Base-by-base conservation (phyloP, 75 land plant species). In the Pinus tabuliformis region DNA sequence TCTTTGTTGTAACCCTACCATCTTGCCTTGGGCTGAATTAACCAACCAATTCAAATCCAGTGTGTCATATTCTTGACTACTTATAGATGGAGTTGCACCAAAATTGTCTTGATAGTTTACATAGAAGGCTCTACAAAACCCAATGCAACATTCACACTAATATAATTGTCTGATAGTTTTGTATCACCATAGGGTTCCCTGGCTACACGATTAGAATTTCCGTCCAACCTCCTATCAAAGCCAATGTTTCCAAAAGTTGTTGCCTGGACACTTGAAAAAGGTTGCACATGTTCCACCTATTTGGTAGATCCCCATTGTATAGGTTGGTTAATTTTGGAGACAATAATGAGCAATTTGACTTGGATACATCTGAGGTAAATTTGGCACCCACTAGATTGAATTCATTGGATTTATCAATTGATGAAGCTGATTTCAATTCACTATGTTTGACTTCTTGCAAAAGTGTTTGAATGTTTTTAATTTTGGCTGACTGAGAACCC, bases 291-390 rank as follows among this genome's bases (percentile, higher is more conserved):
- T 7, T 56, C 58, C 56, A 36, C 58, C 30, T 5, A 58, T 56
- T 24, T 73, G 56, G 58, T 24, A 4, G 74, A 72, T 24, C 58
- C 45, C 74, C 74, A 72, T 72, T 72, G 74, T 36, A 26, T 72
- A 5, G 22, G 36, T 26, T 20, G 39, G 8, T 56, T 28, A 56
- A 24, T 73, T 56, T 58, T 73, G 22, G 74, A 73, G 58, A 73
- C 74, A 54, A 73, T 73, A 28, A 56, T 58, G 56, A 73, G 74
- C 74, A 73, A 56, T 56, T 56, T 73, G 74, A 73, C 12, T 73
- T 37, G 16, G 74, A 73, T 26, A 73, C 58, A 16, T 73, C 58
- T 2, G 74, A 56, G 14, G 58, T 28, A 56, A 73, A 73, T 3
- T 73, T 73, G 54, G 74, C 57, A 73, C 36, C 58, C 26, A 58